Conservation (phyloP, 148 eudicot species). For the Nepenthes mirabilis region DNA sequence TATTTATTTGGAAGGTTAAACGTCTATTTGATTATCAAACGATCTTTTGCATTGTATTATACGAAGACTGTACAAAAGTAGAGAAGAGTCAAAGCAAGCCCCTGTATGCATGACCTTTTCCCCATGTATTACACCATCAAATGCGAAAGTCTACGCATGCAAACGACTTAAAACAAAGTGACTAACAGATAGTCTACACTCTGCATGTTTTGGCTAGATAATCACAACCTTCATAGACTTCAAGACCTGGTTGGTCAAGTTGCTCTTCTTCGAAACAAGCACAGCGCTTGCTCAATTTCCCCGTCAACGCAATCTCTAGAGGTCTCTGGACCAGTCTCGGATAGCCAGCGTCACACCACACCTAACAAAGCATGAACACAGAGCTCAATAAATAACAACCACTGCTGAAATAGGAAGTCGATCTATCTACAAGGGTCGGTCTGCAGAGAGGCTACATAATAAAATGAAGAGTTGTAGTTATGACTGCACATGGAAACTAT, state of each 20-base stretch:
- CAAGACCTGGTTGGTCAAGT: constrained; percentile 47
- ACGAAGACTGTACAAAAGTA: too few relatives aligned
- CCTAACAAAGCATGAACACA: constrained; percentile 26
- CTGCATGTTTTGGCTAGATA: constrained; percentile 33
- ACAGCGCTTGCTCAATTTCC: constrained; percentile 86
- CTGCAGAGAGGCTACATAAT: too few relatives aligned
- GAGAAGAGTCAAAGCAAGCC: too few relatives aligned
- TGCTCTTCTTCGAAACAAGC: constrained; percentile 56
- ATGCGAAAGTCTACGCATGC: too few relatives aligned
- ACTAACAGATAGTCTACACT: constrained; percentile 5
- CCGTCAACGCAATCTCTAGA: constrained; percentile 72
- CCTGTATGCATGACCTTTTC: too few relatives aligned
- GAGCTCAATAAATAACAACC: not conserved
- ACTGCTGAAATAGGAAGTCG: not conserved
- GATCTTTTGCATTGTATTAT: too few relatives aligned
- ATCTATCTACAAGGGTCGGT: not conserved
- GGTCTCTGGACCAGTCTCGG: constrained; percentile 88
- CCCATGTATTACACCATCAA: too few relatives aligned
- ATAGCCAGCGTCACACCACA: constrained; percentile 84
- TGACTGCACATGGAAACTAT: too few relatives aligned
- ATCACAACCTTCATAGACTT: constrained; percentile 69
- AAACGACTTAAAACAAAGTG: too few relatives aligned
- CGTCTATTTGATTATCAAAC: too few relatives aligned
- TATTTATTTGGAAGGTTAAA: too few relatives aligned
- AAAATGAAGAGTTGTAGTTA: too few relatives aligned